A percentile compares a stretch with the other conserved stretches of the same genome.
Conservation (phyloP, 2,329 filamentous ascomycete species). For the Escovopsis weberi region DNA sequence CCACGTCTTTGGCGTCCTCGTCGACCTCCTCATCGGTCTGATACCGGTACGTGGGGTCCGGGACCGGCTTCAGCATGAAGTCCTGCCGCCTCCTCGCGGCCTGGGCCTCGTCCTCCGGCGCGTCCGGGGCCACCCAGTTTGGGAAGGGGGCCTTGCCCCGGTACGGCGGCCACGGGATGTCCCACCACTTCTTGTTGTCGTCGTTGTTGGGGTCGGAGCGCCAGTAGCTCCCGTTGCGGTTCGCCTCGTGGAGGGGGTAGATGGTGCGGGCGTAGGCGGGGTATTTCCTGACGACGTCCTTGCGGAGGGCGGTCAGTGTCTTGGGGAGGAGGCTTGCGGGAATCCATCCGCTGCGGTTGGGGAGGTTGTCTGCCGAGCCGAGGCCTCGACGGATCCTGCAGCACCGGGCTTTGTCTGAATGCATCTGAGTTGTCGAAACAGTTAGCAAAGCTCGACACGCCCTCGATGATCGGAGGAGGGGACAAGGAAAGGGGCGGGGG, state of each 20-base stretch:
- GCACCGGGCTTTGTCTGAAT: conserved; percentile 3
- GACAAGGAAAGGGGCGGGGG: no score
- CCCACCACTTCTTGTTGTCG: conserved; percentile 12
- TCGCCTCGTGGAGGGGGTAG: conserved; percentile 11
- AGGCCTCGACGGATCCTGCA: conserved; percentile 14
- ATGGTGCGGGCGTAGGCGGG: conserved; percentile 16
- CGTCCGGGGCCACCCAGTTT: conserved; percentile 8
- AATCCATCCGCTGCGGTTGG: conserved; percentile 21
- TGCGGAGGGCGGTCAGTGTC: conserved; percentile 9
- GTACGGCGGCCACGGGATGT: conserved; percentile 16
- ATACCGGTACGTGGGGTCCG: conserved; percentile 10
- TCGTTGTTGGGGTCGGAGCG: conserved; percentile 19
- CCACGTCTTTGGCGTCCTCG: conserved; percentile 9
- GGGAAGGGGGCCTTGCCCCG: conserved; percentile 11
- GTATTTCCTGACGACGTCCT: conserved; percentile 11
- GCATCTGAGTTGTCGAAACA: background rate
- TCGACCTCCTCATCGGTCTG: conserved; percentile 10
- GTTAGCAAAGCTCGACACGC: no score
- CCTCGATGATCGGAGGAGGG: no score
- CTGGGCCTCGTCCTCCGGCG: background rate
- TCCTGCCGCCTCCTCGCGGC: background rate
- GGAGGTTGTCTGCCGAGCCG: conserved; percentile 10
- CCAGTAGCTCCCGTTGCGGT: conserved; percentile 12
- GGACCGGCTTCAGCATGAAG: conserved; percentile 1
- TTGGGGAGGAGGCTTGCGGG: conserved; percentile 7